Base-by-base conservation (phyloP, 495 filamentous ascomycete species). In the Xeromyces bisporus region DNA sequence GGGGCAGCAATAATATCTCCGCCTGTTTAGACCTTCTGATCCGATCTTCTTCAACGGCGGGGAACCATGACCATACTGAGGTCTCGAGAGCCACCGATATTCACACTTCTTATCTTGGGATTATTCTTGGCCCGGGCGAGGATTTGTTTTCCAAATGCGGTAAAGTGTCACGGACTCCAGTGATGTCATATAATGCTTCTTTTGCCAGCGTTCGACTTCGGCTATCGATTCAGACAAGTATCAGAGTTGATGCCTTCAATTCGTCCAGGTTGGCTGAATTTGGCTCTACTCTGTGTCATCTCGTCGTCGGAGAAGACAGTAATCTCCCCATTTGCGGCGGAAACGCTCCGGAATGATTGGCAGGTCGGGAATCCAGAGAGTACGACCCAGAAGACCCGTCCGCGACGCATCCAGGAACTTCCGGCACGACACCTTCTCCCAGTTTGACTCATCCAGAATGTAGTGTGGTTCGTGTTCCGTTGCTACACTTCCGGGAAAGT, bases 351-450 rank as follows among this genome's bases (percentile, higher is more conserved):
- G 85, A 26, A 93, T 60, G 12, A 83, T 42, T 7, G 67, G 56
- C 42, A 64, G 59, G 38, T 91, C 69, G 1, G 89, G 91, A 18
- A 91, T 50, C 86, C 86, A 94, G 35, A 92, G 53, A 18, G 81
- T 64, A 31, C 89, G 67, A n/a, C 78, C 77, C 2, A 93, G 29
- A 15, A 80, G 56, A 24, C 67, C 56, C 0, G 91, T 94, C 37
- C 60, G 59, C 3, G 71, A 66, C 3, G 80, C 65, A 53, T 99
- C 89, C 13, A 99, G 58, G 46, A 96, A 96, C 8, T 56, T 60
- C 36, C 69, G 50, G 47, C 91, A 94, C 13, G 66, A 56, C 15
- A 93, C 51, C 20, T 58, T 54, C 36, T 86, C 71, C 89, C 89
- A 96, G 6, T 65, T 62, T 7, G 69, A 47, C 26, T 49, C 50